A percentile compares a stretch with the other conserved stretches of the same genome.
Conservation (phyloP, 805 yeast species). For the Nakazawaea ernobii region DNA sequence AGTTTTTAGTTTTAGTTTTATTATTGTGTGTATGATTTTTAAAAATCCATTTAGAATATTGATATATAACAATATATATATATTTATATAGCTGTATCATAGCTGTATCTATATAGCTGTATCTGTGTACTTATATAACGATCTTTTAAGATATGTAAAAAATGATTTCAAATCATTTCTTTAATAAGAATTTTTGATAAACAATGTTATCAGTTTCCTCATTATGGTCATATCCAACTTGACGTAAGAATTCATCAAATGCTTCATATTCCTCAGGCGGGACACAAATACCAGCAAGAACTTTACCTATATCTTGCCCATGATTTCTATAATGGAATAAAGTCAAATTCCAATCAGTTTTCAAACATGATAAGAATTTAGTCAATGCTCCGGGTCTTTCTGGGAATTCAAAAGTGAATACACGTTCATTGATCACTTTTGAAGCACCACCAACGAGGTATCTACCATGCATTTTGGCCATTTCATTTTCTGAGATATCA, state of each 20-base stretch:
- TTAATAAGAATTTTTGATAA: constrained; percentile 66
- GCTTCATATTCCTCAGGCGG: constrained; percentile 64
- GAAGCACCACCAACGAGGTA: constrained; percentile 93
- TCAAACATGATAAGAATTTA: constrained; percentile 66
- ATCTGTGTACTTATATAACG: background rate
- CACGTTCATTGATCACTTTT: constrained; percentile 63
- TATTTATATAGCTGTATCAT: too few species aligned
- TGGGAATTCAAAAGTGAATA: constrained; percentile 89
- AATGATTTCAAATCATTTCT: constrained; percentile 3
- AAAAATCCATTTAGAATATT: too few species aligned
- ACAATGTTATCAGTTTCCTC: constrained; percentile 86
- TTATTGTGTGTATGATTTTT: too few species aligned
- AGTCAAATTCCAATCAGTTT: constrained; percentile 84
- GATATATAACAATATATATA: too few species aligned
- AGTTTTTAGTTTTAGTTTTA: too few species aligned
- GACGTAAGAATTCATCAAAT: constrained; percentile 62
- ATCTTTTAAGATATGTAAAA: too few species aligned
- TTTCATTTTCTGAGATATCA: constrained; percentile 87
- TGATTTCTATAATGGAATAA: constrained; percentile 95
- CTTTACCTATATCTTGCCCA: constrained; percentile 92
- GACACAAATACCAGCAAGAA: constrained; percentile 82
- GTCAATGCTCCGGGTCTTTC: constrained; percentile 94
- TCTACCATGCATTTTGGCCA: constrained; percentile 95
- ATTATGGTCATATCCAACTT: constrained; percentile 66
- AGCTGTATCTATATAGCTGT: too few species aligned